phyloP scores from a whole-genome alignment of 2,329 filamentous ascomycete genomes.

The Fusarium sublunatum region DNA sequence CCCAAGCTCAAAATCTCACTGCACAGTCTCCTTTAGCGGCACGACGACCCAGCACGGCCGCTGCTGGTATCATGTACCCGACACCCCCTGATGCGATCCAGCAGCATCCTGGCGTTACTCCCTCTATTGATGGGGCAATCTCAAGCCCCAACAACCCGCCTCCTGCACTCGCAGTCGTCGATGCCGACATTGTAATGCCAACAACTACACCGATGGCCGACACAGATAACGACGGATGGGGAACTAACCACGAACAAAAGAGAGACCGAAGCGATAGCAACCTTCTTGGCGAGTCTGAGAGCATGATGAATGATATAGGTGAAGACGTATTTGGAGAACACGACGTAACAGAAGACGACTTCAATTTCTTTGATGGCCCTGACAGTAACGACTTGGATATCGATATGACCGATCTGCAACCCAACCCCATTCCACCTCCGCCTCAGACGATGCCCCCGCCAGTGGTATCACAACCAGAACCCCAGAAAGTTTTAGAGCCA shows the following conservation, averaged over 20 bases:
- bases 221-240: slow-evolving; percentile 45
- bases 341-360: slow-evolving; percentile 83
- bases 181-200: slow-evolving; percentile 43
- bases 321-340: slow-evolving; percentile 78
- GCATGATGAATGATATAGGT: slow-evolving; percentile 76
- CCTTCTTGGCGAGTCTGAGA: slow-evolving; percentile 62
- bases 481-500: slow-evolving; percentile 21
- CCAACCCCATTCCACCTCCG: slow-evolving; percentile 17
- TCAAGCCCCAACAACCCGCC: slow-evolving; percentile 65
- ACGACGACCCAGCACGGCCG: slow-evolving; percentile 61
- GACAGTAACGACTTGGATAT: slow-evolving; percentile 55
- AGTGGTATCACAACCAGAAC: slow-evolving; percentile 29
- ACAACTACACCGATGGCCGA: slow-evolving; percentile 37
- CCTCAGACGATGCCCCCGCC: slow-evolving; percentile 17
- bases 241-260: slow-evolving; percentile 57
- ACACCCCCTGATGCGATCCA: slow-evolving; percentile 77
- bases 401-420: slow-evolving; percentile 44
- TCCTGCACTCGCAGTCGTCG: slow-evolving; percentile 48
- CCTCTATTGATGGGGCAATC: slow-evolving; percentile 65
- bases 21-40: slow-evolving; percentile 64
- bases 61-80: slow-evolving; percentile 72
- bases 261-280: slow-evolving; percentile 57
- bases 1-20: slow-evolving; percentile 57
- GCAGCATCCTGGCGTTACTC: slow-evolving; percentile 62
- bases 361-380: slow-evolving; percentile 80